These are phyloP conservation scores for Xylaria sp. DNA, from an alignment of 2,329 filamentous ascomycete genomes.

Conservation along the genomic window DNA sequence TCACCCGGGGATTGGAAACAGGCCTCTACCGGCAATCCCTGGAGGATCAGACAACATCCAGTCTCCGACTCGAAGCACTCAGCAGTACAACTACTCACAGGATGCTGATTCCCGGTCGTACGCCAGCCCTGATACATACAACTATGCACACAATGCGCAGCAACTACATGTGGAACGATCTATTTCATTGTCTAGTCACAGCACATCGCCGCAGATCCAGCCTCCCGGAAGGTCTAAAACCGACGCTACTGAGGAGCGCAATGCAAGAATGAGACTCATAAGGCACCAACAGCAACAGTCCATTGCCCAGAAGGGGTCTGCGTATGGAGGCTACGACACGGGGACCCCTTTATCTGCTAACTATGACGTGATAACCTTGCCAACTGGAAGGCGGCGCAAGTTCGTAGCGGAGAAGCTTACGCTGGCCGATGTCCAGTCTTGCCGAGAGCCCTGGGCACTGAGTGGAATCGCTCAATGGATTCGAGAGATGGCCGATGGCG, in stretches of 20 bases:
- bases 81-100: slow-evolving; percentile 46
- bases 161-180: slow-evolving; percentile 59
- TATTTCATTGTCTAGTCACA: slow-evolving; percentile 77
- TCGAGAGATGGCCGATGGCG: slow-evolving; percentile 82
- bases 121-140: slow-evolving; percentile 44
- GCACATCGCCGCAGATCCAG: slow-evolving; percentile 70
- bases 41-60: slow-evolving; percentile 57
- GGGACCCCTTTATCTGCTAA: slow-evolving; percentile 51
- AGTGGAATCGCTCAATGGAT: slow-evolving; percentile 86
- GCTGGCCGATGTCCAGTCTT: slow-evolving; percentile 74
- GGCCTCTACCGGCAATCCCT: slow-evolving; percentile 59
- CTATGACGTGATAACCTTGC: slow-evolving; percentile 80
- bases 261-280: slow-evolving; percentile 42
- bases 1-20: slow-evolving; percentile 70
- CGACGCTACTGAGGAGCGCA: slow-evolving; percentile 72
- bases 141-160: slow-evolving; percentile 41
- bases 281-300: slow-evolving; percentile 49
- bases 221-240: slow-evolving; percentile 90
- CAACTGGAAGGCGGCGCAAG: slow-evolving; percentile 70
- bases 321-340: slow-evolving; percentile 54
- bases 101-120: slow-evolving; percentile 43
- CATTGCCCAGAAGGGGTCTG: slow-evolving; percentile 45
- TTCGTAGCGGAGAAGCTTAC: slow-evolving; percentile 84
- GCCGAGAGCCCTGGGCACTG: slow-evolving; percentile 85
- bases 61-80: slow-evolving; percentile 41